Evolutionary conservation across 2,329 filamentous ascomycete species (phyloP), one percentile per base, ranked within the genome.

Genomic region (Calonectria crousiana): DNA sequence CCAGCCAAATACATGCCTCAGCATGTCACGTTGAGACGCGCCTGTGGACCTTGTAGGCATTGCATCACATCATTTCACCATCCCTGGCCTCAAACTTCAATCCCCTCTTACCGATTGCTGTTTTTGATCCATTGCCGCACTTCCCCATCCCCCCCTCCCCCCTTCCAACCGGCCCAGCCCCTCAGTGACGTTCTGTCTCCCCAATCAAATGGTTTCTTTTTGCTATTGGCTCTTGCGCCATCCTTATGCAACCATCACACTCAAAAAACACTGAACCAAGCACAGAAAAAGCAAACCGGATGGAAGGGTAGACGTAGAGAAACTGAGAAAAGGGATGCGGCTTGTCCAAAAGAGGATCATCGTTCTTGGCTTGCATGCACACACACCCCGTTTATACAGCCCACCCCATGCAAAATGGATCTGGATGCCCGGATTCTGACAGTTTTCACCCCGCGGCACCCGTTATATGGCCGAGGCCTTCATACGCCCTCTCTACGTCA

Each of bases 31-130:
- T 18, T 3, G 14, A 38, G 34, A n/a, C 9, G n/a, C 23, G 13
- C 14, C 16, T 2, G 56, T 60, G 23, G 20, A 13, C n/a, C n/a
- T 6, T 47, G 44, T 23, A 13, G 20, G 4, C 6, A 18, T 60
- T n/a, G 23, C 26, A 52, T 52, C 53, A 38, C 53, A 58, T 36
- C 34, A 14, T 8, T 23, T 58, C 14, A 23, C 34, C 20, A 18
- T 58, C 38, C 41, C 56, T 60, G 56, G 56, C 56, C 56, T 60
- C 56, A 60, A 36, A 60, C n/a, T 60, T 60, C 56, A 10, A 41
- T 41, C 53, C 53, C 38, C 56, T n/a, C 4, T 26, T 38, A 16
- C 26, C 34, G 11, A 14, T 26, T 5, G n/a, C 10, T 60, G 20
- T 58, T 36, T 58, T 58, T 34, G n/a, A 34, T 60, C 56, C 32